phyloP scores from a whole-genome alignment of 2,329 filamentous ascomycete genomes.

The Fusarium subglutinans region DNA sequence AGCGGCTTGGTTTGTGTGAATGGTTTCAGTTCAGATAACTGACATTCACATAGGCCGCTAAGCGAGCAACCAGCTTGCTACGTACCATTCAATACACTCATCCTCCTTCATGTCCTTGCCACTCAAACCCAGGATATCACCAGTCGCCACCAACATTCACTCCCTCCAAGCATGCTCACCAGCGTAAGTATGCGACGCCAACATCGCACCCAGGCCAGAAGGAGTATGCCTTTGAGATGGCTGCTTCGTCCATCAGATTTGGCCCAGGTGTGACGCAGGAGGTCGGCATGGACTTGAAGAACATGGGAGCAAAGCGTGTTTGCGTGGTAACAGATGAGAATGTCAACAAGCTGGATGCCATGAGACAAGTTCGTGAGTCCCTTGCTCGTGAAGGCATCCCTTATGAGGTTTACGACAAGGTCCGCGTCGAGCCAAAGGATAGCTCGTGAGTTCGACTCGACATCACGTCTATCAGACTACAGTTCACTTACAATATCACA shows the following conservation, averaged over 20 bases:
- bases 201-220: slow-evolving; percentile 71
- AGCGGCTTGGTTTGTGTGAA: not conserved
- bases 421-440: slow-evolving; percentile 92
- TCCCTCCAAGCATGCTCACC: slow-evolving; percentile 52
- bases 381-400: slow-evolving; percentile 80
- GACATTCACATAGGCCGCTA: slow-evolving; percentile 58
- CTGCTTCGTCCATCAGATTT: slow-evolving; percentile 92
- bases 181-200: slow-evolving; percentile 76
- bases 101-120: slow-evolving; percentile 89
- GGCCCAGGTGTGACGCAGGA: slow-evolving; percentile 93
- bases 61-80: slow-evolving; percentile 76
- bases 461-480: not conserved
- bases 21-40: not conserved
- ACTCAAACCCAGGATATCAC: slow-evolving; percentile 86
- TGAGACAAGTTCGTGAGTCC: slow-evolving; percentile 87
- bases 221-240: slow-evolving; percentile 99
- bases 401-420: slow-evolving; percentile 83
- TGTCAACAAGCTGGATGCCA: slow-evolving; percentile 83
- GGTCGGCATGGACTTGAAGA: slow-evolving; percentile 97
- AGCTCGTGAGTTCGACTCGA: slow-evolving; percentile 70
- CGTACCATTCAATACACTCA: slow-evolving; percentile 92
- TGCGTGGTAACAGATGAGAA: slow-evolving; percentile 91
- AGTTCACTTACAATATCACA: slow-evolving; percentile 47
- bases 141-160: slow-evolving; percentile 69
- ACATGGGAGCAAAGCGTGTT: slow-evolving; percentile 86